Conservation (phyloP, 345 rosid species). For the Arabidopsis suecica region DNA sequence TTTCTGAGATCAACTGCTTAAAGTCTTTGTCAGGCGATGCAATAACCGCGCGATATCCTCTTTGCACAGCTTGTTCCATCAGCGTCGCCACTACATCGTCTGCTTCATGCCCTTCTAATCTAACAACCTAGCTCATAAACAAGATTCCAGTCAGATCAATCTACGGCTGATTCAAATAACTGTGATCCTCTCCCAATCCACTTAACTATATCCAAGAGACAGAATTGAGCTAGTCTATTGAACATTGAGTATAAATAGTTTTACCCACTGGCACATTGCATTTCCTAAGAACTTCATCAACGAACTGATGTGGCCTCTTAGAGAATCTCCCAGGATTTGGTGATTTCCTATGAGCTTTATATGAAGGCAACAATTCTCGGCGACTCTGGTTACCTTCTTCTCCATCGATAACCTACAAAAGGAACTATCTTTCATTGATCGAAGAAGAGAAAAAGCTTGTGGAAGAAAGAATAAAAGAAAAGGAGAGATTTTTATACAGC, state of each 20-base stretch:
- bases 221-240: not conserved
- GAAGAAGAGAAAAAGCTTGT: not conserved
- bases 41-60: conserved; percentile 68
- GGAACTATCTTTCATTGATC: conserved; percentile 7
- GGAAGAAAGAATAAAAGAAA: conserved; percentile 1
- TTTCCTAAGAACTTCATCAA: conserved; percentile 63
- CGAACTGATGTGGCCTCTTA: conserved; percentile 52
- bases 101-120: conserved; percentile 82
- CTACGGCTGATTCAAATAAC: conserved; percentile 3
- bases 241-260: conserved; percentile 25
- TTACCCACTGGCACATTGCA: conserved; percentile 88
- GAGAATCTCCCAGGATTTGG: conserved; percentile 51
- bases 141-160: conserved; percentile 22
- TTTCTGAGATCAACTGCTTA: conserved; percentile 89
- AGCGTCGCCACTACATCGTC: conserved; percentile 93
- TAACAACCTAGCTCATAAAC: conserved; percentile 61
- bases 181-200: not conserved
- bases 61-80: conserved; percentile 65
- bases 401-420: conserved; percentile 85
- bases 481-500: conserved; percentile 58
- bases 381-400: conserved; percentile 73
- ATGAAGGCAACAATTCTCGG: conserved; percentile 75
- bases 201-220: conserved; percentile 6
- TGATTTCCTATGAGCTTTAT: conserved; percentile 75
- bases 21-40: conserved; percentile 99